Base-by-base conservation (phyloP, 352 stramenopile genomes). In the Pythium dissotocum region DNA sequence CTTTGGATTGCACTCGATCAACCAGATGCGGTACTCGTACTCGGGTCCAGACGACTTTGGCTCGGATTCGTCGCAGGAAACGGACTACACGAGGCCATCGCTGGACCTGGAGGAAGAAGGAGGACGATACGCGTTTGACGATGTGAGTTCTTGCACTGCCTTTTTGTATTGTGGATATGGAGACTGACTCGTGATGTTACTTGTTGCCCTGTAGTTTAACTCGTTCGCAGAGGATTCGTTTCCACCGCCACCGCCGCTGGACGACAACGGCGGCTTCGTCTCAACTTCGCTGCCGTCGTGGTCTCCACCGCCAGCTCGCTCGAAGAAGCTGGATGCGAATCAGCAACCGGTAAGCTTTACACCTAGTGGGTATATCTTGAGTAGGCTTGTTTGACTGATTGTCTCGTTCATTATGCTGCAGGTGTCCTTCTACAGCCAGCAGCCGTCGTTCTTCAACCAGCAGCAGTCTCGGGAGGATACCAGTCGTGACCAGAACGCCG, bases 201-300 rank as follows among this genome's bases (percentile, higher is more conserved):
- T 30, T 63, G 5, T 57, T 24, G 1, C n/a, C 32, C 2, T 72
- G 65, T 21, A 83, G 79, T 42, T 80, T 70, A 44, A 73, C 18
- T 77, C 87, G 42, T 91, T 94, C 40, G 64, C 76, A 1, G 82
- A 91, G 56, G 83, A 94, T 18, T 84, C 83, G 42, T 94, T 94
- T 51, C 86, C 86, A 12, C 86, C 84, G 4, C 86, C 84, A 30
- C 86, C 86, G 0, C 84, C 85, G 2, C 72, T 87, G 51, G 83
- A 92, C 44, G 83, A 88, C 30, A 85, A 67, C 65, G 78, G 85
- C 28, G 73, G 80, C 2, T 93, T 93, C 55, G 77, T 90, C 36
- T 72, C 80, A 0, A 84, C 77, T 3, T 82, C 83, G 6, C 67
- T 95, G 9, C 87, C 87, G 21, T 95, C 87, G 24, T 95, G 87